A percentile compares a stretch with the other conserved stretches of the same genome.
These are phyloP conservation scores for Sporothrix pseudoabietina DNA, from an alignment of 2,329 filamentous ascomycete genomes.

Conservation along the genomic window DNA sequence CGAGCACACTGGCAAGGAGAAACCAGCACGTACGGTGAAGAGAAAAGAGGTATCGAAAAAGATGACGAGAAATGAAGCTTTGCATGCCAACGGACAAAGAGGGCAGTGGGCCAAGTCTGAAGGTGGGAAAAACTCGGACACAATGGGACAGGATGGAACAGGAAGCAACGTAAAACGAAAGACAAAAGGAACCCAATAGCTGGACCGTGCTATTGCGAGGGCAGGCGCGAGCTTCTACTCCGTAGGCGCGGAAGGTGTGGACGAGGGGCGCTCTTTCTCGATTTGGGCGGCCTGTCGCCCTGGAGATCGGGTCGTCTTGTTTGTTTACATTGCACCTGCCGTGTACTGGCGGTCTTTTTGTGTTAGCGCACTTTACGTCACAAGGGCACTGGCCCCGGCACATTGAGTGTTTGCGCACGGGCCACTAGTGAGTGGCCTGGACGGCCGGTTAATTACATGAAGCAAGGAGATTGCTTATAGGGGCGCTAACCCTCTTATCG, in stretches of 20 bases:
- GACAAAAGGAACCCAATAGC: slow-evolving; percentile 12
- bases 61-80: slow-evolving; percentile 27
- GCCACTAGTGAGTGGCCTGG: background rate
- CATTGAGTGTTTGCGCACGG: slow-evolving; percentile 25
- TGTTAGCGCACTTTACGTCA: slow-evolving; percentile 28
- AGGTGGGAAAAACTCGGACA: slow-evolving; percentile 22
- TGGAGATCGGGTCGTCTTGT: slow-evolving; percentile 35
- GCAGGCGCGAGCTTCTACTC: slow-evolving; percentile 9
- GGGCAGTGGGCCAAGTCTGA: slow-evolving; percentile 12
- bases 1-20: background rate
- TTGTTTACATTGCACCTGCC: slow-evolving; percentile 35
- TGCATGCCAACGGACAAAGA: slow-evolving; percentile 32
- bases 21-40: background rate
- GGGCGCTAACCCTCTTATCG: slow-evolving; percentile 16
- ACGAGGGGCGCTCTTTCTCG: slow-evolving; percentile 32
- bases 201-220: slow-evolving; percentile 24
- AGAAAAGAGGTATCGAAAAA: slow-evolving; percentile 23
- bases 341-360: background rate
- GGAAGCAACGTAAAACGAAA: background rate
- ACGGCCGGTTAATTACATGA: slow-evolving; percentile 22
- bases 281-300: slow-evolving; percentile 33
- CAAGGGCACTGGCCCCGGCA: slow-evolving; percentile 28
- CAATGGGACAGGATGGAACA: background rate
- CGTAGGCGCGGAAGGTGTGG: slow-evolving; percentile 22
- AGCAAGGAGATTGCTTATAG: background rate